These are phyloP conservation scores for Coemansia sp. DNA, from an alignment of 192 early-diverging fungal species.

Conservation along the genomic window DNA sequence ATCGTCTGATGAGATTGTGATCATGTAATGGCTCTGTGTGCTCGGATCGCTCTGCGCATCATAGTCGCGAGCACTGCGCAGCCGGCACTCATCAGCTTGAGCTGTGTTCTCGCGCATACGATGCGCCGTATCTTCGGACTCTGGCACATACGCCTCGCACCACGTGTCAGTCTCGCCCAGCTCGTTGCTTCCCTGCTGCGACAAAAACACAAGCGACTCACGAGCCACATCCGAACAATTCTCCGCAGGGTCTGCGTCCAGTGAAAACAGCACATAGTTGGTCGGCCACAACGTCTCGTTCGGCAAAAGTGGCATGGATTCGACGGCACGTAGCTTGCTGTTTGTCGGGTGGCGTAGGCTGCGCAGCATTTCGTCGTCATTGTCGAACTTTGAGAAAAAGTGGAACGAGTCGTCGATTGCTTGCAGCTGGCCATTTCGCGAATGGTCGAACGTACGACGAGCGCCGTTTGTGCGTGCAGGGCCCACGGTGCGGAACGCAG, in stretches of 20 bases:
- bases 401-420: slow-evolving; percentile 49
- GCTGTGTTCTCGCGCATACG: slow-evolving; percentile 18
- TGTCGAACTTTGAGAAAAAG: slow-evolving; percentile 35
- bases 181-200: slow-evolving; percentile 29
- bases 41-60: slow-evolving; percentile 13
- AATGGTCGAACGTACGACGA: slow-evolving; percentile 45
- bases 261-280: slow-evolving; percentile 38
- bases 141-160: slow-evolving; percentile 48
- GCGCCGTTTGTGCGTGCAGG: slow-evolving; percentile 11
- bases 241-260: slow-evolving; percentile 41
- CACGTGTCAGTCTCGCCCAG: slow-evolving; percentile 47
- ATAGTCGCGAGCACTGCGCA: slow-evolving; percentile 42
- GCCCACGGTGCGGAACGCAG: slow-evolving; percentile 1
- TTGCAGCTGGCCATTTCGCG: slow-evolving; percentile 43
- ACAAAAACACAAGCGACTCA: slow-evolving; percentile 41
- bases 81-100: slow-evolving; percentile 20
- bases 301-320: slow-evolving; percentile 40
- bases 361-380: slow-evolving; percentile 30
- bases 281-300: slow-evolving; percentile 41
- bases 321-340: slow-evolving; percentile 39
- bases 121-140: slow-evolving; percentile 20
- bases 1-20: slow-evolving; percentile 12
- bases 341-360: slow-evolving; percentile 48
- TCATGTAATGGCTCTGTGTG: slow-evolving; percentile 43
- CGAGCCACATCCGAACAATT: slow-evolving; percentile 13